Evolutionary conservation across 1,139 yeast genomes (phyloP).

Genomic region (Taiozyma sp.): DNA sequence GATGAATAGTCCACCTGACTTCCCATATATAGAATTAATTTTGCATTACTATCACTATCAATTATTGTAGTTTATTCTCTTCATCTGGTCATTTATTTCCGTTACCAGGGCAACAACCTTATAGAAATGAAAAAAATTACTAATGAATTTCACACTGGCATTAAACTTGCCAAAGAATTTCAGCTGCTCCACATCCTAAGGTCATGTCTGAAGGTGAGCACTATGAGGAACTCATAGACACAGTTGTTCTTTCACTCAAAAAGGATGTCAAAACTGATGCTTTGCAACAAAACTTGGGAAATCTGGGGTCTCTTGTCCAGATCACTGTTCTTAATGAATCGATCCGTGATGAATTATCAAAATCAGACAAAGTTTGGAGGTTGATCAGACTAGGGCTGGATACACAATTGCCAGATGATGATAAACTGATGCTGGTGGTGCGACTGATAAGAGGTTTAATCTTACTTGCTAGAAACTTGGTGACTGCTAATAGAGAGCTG

Average conservation of each 20-base stretch:
- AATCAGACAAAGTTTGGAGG: conserved; percentile 12
- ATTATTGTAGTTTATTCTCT: neutral
- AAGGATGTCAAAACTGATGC: neutral
- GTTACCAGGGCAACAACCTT: neutral
- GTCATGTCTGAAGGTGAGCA: neutral
- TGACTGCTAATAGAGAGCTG: conserved; percentile 26
- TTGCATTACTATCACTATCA: neutral
- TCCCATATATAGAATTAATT: neutral
- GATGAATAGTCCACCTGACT: conserved; percentile 5
- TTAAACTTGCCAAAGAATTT: neutral
- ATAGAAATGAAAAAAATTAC: neutral
- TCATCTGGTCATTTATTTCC: neutral
- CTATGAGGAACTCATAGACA: neutral
- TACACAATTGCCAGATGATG: conserved; percentile 15
- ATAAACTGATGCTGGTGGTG: neutral
- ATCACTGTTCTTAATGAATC: conserved; percentile 8
- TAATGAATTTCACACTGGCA: neutral
- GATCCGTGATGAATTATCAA: conserved; percentile 9
- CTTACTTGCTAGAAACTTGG: conserved; percentile 30
- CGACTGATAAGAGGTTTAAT: conserved; percentile 29
- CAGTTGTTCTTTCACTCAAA: neutral
- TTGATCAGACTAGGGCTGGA: conserved; percentile 8
- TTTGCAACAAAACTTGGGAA: conserved; percentile 1
- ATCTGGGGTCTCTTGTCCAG: conserved; percentile 7
- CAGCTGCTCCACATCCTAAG: neutral